phyloP scores from a whole-genome alignment of 2,329 filamentous ascomycete species.

The Ophiostoma ips region DNA sequence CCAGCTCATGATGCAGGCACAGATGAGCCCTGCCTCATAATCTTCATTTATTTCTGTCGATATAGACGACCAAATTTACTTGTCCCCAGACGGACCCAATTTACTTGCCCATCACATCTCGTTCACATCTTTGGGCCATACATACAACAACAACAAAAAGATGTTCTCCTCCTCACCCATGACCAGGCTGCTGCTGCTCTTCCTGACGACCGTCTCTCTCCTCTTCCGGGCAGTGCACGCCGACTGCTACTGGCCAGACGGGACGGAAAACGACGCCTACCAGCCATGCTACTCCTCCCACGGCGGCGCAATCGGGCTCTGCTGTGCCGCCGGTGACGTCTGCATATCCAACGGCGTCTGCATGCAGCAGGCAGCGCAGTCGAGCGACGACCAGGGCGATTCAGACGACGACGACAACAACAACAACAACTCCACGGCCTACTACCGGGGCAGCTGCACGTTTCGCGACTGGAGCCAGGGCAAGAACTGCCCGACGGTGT shows the following conservation, averaged over 20 bases:
- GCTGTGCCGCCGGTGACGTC: conserved; percentile 10
- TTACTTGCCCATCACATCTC: background rate
- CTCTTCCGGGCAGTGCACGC: background rate
- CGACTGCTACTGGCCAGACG: conserved; percentile 13
- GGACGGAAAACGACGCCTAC: conserved; percentile 5
- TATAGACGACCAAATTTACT: no score
- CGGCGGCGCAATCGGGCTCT: conserved; percentile 6
- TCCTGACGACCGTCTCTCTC: no score
- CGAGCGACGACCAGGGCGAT: background rate
- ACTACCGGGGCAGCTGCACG: conserved; percentile 11
- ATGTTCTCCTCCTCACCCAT: background rate
- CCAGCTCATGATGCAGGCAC: background rate
- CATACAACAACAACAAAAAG: background rate
- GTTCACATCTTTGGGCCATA: background rate
- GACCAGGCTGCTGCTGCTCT: background rate
- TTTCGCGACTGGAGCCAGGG: conserved; percentile 4
- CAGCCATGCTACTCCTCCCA: conserved; percentile 7
- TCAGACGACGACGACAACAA: background rate
- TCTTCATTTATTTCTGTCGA: no score
- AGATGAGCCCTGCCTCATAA: background rate
- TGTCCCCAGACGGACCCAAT: no score
- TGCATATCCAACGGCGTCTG: conserved; percentile 11
- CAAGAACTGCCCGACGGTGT: conserved; percentile 7
- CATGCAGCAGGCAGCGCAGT: background rate
- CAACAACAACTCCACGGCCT: no score